These are phyloP conservation scores for Phytophthora cactorum DNA, from an alignment of 352 stramenopile species.

Conservation along the genomic window DNA sequence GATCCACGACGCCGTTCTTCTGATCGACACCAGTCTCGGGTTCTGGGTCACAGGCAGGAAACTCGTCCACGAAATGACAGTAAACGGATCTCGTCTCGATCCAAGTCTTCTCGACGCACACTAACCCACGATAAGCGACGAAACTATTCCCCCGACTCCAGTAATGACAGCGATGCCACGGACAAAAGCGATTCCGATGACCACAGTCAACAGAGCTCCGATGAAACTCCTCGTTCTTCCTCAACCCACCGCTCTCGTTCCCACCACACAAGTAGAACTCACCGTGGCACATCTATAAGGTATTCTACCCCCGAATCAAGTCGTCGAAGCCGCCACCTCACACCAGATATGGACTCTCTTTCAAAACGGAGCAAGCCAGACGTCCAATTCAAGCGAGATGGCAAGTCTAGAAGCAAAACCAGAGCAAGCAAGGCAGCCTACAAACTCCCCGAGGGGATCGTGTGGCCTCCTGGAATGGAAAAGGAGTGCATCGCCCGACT, in stretches of 20 bases:
- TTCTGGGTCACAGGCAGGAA: background rate
- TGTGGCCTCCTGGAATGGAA: conserved; percentile 68
- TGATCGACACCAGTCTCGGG: background rate
- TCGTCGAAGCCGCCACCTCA: background rate
- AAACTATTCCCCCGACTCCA: conserved; percentile 3
- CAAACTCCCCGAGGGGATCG: conserved; percentile 24
- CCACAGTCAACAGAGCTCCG: conserved; percentile 1
- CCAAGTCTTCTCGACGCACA: background rate
- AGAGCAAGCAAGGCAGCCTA: background rate
- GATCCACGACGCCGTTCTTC: background rate
- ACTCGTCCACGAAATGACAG: background rate
- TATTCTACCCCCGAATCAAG: background rate
- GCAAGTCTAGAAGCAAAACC: background rate
- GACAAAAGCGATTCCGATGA: background rate
- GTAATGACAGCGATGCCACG: background rate
- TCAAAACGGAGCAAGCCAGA: conserved; percentile 8
- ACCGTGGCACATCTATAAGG: background rate
- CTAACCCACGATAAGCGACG: background rate
- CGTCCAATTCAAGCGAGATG: background rate
- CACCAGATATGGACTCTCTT: conserved; percentile 6
- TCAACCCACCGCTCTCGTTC: background rate
- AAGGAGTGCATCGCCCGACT: conserved; percentile 35
- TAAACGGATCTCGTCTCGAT: conserved; percentile 5
- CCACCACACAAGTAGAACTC: background rate
- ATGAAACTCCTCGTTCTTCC: background rate